phyloP scores from a whole-genome alignment of 2,329 filamentous ascomycete species.

The Colletotrichum brevisporum region DNA sequence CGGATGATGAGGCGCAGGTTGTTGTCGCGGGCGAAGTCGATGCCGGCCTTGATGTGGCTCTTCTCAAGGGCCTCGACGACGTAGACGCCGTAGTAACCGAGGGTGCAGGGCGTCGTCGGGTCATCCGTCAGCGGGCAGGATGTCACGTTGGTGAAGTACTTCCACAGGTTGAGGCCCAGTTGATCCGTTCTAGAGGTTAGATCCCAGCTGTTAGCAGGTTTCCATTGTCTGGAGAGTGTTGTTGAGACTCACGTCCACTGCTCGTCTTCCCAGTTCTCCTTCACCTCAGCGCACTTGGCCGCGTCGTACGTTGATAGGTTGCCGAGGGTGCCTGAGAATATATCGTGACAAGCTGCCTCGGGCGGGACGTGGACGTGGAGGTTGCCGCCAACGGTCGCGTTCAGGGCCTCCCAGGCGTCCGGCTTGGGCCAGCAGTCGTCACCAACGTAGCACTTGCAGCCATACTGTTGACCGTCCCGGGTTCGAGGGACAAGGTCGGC shows the following conservation, averaged over 20 bases:
- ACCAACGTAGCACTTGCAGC: conserved; percentile 24
- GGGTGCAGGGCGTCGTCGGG: conserved; percentile 48
- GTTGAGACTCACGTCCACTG: too few species aligned
- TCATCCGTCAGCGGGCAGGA: conserved; percentile 49
- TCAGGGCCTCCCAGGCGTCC: conserved; percentile 48
- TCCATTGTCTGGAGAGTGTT: too few species aligned
- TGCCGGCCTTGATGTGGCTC: conserved; percentile 47
- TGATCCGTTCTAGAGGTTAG: too few species aligned
- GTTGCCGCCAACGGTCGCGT: conserved; percentile 53
- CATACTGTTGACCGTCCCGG: too few species aligned
- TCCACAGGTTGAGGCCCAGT: too few species aligned
- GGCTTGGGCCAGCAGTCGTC: conserved; percentile 50
- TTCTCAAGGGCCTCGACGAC: conserved; percentile 43
- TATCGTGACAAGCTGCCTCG: conserved; percentile 52
- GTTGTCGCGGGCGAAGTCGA: conserved; percentile 49
- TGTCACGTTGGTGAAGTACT: too few species aligned
- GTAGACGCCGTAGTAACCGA: conserved; percentile 56
- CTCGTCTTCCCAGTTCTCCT: too few species aligned
- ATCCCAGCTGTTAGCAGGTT: too few species aligned
- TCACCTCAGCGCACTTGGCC: too few species aligned
- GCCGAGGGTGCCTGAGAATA: too few species aligned
- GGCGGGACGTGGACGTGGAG: conserved; percentile 49
- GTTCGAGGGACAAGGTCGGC: too few species aligned
- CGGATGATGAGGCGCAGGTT: conserved; percentile 68
- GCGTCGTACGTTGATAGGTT: too few species aligned